Evolutionary conservation across 441 rosid species (phyloP).

Genomic region (Pelargonium myrrhifolium): DNA sequence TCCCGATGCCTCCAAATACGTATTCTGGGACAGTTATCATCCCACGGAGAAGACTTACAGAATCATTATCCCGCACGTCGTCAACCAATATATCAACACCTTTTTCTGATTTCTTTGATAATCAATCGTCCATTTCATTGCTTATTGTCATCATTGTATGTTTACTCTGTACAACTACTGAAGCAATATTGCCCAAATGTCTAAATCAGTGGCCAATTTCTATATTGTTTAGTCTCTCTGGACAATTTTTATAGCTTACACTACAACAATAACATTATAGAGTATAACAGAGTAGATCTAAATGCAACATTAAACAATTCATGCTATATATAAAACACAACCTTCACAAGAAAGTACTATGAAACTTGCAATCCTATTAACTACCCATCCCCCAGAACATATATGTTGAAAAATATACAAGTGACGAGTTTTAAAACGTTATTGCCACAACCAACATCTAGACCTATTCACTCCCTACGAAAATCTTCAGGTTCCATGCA

Average conservation of each 20-base stretch:
- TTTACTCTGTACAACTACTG: too few species aligned
- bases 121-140: too few species aligned
- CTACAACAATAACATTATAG: too few species aligned
- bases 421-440: slow-evolving; percentile 27
- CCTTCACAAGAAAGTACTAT: background rate
- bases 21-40: too few species aligned
- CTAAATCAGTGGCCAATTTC: too few species aligned
- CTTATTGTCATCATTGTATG: too few species aligned
- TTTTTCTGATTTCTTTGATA: slow-evolving; percentile 16
- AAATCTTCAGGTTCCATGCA: slow-evolving; percentile 14
- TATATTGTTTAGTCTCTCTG: too few species aligned
- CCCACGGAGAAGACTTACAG: slow-evolving; percentile 53
- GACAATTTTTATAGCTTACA: too few species aligned
- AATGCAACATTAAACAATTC: too few species aligned
- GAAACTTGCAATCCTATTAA: background rate
- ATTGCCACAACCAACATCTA: slow-evolving; percentile 28
- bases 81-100: background rate
- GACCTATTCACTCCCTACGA: slow-evolving; percentile 24
- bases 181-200: too few species aligned
- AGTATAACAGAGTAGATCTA: too few species aligned
- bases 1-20: slow-evolving; percentile 36
- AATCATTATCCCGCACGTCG: slow-evolving; percentile 13
- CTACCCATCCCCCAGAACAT: slow-evolving; percentile 27
- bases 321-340: background rate
- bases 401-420: slow-evolving; percentile 38